phyloP scores from a whole-genome alignment of 768 basidiomycete species.

The Pisolithus orientalis region DNA sequence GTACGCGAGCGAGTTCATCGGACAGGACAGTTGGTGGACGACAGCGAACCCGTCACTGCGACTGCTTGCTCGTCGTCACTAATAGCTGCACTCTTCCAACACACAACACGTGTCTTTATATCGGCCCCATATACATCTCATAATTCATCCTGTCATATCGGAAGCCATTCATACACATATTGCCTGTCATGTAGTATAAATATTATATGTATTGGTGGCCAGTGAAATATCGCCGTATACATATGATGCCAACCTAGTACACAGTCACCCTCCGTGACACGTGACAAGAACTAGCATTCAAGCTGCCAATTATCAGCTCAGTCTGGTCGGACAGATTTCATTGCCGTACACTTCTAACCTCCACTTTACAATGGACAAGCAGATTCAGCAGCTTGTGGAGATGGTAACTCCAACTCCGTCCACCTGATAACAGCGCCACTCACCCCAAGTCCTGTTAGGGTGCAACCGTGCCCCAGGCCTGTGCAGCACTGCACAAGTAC shows the following conservation, averaged over 20 bases:
- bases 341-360: background rate
- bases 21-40: background rate
- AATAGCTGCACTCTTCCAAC: no score
- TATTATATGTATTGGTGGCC: background rate
- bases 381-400: slow-evolving; percentile 57
- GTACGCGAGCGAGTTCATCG: slow-evolving; percentile 79
- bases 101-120: no score
- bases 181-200: background rate
- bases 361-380: slow-evolving; percentile 38
- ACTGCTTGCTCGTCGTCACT: no score
- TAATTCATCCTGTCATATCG: no score
- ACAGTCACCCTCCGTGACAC: background rate
- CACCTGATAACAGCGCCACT: background rate
- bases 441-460: slow-evolving; percentile 44
- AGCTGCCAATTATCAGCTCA: no score
- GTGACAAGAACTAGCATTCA: background rate
- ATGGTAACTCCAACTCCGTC: slow-evolving; percentile 34
- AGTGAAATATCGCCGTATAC: background rate
- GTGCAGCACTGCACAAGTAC: slow-evolving; percentile 71
- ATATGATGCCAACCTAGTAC: background rate
- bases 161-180: background rate
- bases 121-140: no score
- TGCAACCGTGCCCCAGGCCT: slow-evolving; percentile 74
- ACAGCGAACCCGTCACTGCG: background rate
- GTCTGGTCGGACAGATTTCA: no score